Evolutionary conservation across 768 basidiomycete species (phyloP), one percentile per base, ranked within the genome.

Genomic region (Naganishia randhawae): DNA sequence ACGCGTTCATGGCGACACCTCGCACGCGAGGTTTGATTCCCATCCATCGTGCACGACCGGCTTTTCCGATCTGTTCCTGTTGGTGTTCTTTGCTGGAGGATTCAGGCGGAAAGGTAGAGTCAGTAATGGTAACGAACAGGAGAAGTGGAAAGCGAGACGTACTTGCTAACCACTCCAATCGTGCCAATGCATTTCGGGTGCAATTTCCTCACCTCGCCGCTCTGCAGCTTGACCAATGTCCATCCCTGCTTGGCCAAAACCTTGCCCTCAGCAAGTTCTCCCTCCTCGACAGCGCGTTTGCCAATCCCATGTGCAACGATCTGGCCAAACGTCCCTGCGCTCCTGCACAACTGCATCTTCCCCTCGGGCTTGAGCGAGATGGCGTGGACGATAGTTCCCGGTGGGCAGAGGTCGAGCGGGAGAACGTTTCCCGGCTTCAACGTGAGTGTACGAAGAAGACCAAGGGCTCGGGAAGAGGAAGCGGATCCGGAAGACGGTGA

Each of bases 1-100:
- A 92, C 87, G 91, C 89, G 80, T 96, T 97, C 93, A 95, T 95
- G 50, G 93, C 93, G 72, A 96, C 88, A 87, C 93, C 93, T 80
- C 93, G 88, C 52, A 95, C 92, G 35, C 85, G 84, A 0, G 93
- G 93, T 72, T 91, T 81, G 76, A 86, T 82, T 19, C 94, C 94
- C 22, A 97, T 81, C 91, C 92, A 94, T 41, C 94, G 84, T 48
- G 83, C 83, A 72, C 95, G 82, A 33, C 96, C 96, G 8, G 96
- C 96, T 80, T 98, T 99, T 16, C 93, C 96, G 37, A 97, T 81
- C 50, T 82, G 86, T 16, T 87, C 83, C 69, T 88, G 86, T 80
- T 92, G 91, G 87, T 92, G 92, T 65, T 94, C 82, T 42, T 87
- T 84, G 77, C 80, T 81, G 63, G 32, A 31, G 35, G n/a, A 14